Evolutionary conservation across 2,329 filamentous ascomycete genomes (phyloP).

Genomic region (Xylariaceae sp.): DNA sequence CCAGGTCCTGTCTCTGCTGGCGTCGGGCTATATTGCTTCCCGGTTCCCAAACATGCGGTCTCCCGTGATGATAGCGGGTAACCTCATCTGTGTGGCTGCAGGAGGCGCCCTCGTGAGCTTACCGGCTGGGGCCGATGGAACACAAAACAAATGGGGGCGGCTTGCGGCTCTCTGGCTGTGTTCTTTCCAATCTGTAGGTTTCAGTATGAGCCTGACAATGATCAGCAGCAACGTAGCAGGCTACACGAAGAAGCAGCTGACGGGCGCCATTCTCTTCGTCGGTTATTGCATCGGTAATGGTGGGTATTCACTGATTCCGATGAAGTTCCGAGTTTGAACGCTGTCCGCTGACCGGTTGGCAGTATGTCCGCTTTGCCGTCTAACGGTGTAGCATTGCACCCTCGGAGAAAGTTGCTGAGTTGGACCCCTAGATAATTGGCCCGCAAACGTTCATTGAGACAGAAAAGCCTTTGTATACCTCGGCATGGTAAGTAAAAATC

Average conservation of each 20-base stretch:
- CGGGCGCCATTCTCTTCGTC: slow-evolving; percentile 32
- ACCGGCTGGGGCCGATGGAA: slow-evolving; percentile 32
- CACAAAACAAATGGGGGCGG: slow-evolving; percentile 49
- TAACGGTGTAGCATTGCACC: too few relatives aligned
- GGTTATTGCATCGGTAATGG: slow-evolving; percentile 30
- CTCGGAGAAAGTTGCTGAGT: background rate
- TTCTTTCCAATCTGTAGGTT: slow-evolving; percentile 32
- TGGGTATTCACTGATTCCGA: background rate
- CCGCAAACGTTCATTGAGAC: slow-evolving; percentile 36
- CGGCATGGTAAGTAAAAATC: slow-evolving; percentile 31
- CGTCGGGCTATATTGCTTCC: slow-evolving; percentile 48
- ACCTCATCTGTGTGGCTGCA: slow-evolving; percentile 50
- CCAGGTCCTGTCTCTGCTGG: slow-evolving; percentile 48
- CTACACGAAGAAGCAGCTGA: slow-evolving; percentile 34
- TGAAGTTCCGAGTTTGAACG: background rate
- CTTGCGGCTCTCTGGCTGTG: slow-evolving; percentile 52
- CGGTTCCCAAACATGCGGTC: slow-evolving; percentile 46
- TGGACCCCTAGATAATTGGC: slow-evolving; percentile 17
- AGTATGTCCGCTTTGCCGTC: slow-evolving; percentile 7
- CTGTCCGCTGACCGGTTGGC: slow-evolving; percentile 3
- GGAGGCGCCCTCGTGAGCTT: slow-evolving; percentile 49
- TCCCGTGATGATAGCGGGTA: slow-evolving; percentile 50
- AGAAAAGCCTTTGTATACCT: slow-evolving; percentile 46
- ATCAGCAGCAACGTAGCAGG: slow-evolving; percentile 33
- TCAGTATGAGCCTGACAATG: slow-evolving; percentile 33